A percentile compares a stretch with the other conserved stretches of the same genome.
These are phyloP conservation scores for Adiantum capillusveneris DNA, from an alignment of 75 land plant species.

Conservation along the genomic window DNA sequence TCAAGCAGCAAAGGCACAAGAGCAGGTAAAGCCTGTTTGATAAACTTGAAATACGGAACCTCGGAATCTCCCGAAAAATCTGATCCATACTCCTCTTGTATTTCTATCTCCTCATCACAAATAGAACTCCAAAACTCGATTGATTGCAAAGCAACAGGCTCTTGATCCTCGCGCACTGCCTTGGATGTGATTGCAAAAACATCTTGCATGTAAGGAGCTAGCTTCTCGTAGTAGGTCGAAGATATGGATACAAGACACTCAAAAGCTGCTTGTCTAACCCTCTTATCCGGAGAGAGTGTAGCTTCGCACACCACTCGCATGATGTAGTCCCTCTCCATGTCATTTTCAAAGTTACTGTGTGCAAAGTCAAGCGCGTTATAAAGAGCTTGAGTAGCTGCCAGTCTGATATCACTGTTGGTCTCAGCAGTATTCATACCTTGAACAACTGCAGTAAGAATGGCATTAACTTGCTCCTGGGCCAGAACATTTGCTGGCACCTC, in stretches of 20 bases:
- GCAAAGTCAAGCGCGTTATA: conserved; percentile 91
- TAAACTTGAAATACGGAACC: conserved; percentile 76
- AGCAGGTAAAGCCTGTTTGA: conserved; percentile 86
- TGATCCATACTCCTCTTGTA: conserved; percentile 68
- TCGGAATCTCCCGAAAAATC: conserved; percentile 81
- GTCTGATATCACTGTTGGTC: conserved; percentile 57
- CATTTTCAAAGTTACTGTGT: conserved; percentile 83
- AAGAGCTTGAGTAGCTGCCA: conserved; percentile 75
- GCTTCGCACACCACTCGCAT: conserved; percentile 96
- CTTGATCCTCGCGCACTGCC: conserved; percentile 89
- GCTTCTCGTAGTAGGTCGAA: conserved; percentile 84
- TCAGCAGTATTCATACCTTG: conserved; percentile 60
- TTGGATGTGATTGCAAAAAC: conserved; percentile 74
- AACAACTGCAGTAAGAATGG: conserved; percentile 75
- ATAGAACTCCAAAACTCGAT: conserved; percentile 94
- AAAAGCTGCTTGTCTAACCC: conserved; percentile 81
- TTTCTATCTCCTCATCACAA: conserved; percentile 93
- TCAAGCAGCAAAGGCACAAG: conserved; percentile 85
- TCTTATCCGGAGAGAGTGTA: conserved; percentile 52
- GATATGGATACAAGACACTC: conserved; percentile 86
- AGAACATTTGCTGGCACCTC: conserved; percentile 56
- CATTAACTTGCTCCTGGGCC: conserved; percentile 64
- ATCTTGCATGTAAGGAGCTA: conserved; percentile 84
- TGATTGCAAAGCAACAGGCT: conserved; percentile 89
- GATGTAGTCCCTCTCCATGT: conserved; percentile 92